phyloP scores from a whole-genome alignment of 345 rosid species.

The Ailanthus altissimus region DNA sequence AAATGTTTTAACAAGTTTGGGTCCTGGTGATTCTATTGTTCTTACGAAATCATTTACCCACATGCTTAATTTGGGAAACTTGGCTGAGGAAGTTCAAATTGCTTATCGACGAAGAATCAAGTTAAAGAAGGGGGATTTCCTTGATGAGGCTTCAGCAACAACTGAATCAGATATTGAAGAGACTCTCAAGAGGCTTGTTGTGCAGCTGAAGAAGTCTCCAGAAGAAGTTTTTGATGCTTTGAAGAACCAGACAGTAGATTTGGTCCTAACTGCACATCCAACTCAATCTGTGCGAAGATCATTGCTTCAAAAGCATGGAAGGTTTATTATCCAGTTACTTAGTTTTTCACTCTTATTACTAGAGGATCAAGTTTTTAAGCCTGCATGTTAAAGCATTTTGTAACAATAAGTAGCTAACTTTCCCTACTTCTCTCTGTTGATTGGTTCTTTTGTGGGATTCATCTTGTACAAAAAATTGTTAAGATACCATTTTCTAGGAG shows the following conservation, averaged over 20 bases:
- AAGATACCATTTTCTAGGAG: background rate
- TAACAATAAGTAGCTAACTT: background rate
- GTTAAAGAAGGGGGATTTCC: slow-evolving; percentile 86
- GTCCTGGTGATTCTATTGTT: slow-evolving; percentile 94
- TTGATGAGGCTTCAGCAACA: slow-evolving; percentile 73
- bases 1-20: slow-evolving; percentile 73
- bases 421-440: background rate
- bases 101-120: slow-evolving; percentile 81
- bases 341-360: background rate
- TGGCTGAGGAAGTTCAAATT: slow-evolving; percentile 98
- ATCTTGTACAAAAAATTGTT: background rate
- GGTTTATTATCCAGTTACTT: slow-evolving; percentile 44
- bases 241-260: slow-evolving; percentile 94
- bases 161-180: slow-evolving; percentile 96
- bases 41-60: slow-evolving; percentile 84
- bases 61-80: slow-evolving; percentile 94
- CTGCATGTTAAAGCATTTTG: background rate
- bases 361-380: background rate
- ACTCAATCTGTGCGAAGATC: slow-evolving; percentile 97
- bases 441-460: background rate
- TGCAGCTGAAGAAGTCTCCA: slow-evolving; percentile 78
- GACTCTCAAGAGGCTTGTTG: slow-evolving; percentile 80
- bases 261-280: slow-evolving; percentile 98
- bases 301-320: slow-evolving; percentile 92
- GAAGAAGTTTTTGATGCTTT: slow-evolving; percentile 89